phyloP scores from a whole-genome alignment of 2,329 filamentous ascomycete genomes.

The Pseudogymnoascus sp. region DNA sequence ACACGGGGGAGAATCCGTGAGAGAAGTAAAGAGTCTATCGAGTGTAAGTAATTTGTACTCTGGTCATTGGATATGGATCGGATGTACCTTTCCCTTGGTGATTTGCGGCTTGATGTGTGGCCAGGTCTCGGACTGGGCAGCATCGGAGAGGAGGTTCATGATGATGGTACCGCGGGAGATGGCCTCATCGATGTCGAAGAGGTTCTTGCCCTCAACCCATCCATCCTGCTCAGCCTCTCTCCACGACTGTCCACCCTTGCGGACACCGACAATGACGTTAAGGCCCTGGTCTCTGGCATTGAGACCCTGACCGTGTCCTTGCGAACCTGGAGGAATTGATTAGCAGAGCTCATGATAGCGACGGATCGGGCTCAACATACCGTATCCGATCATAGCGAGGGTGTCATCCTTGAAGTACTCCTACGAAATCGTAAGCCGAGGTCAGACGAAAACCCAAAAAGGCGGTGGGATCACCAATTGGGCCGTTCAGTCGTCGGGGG shows the following conservation, averaged over 20 bases:
- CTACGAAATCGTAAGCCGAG: constrained; percentile 38
- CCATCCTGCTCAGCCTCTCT: constrained; percentile 95
- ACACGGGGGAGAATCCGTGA: constrained; percentile 99
- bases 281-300: constrained; percentile 99
- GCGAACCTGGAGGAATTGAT: constrained; percentile 45
- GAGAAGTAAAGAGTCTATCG: constrained; percentile 98
- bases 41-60: constrained; percentile 14
- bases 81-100: constrained; percentile 88
- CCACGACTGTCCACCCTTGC: constrained; percentile 97
- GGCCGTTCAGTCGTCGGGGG: constrained; percentile 11
- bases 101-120: constrained; percentile 95
- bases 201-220: constrained; percentile 97
- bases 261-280: constrained; percentile 97
- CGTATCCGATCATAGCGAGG: constrained; percentile 97
- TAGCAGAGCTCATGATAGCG: neutral
- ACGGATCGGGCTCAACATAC: constrained; percentile 25
- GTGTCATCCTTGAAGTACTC: constrained; percentile 99
- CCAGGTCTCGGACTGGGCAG: constrained; percentile 98
- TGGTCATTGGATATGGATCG: neutral
- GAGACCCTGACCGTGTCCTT: constrained; percentile 97
- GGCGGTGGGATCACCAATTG: constrained; percentile 2
- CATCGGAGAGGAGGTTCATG: constrained; percentile 99
- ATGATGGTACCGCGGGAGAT: constrained; percentile 88
- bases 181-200: constrained; percentile 96
- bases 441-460: constrained; percentile 10